Conservation (phyloP, 805 yeast genomes). For the Teunomyces gatunensis region DNA sequence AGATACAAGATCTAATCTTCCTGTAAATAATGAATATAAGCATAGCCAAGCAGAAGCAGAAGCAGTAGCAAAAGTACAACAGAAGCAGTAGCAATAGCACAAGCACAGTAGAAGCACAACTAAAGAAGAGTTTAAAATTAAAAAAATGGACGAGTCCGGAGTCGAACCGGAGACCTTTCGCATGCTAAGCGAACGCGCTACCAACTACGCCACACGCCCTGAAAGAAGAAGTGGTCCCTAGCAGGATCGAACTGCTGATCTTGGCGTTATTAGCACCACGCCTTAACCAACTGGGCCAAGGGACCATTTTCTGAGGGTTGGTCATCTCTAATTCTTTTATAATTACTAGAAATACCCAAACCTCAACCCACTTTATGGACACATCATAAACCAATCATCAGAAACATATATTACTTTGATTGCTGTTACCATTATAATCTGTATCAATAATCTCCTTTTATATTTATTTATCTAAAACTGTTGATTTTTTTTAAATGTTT, state of each 20-base stretch:
- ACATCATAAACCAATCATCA: no score
- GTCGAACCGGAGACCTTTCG: slow-evolving; percentile 72
- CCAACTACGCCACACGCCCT: slow-evolving; percentile 84
- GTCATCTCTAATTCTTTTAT: not conserved
- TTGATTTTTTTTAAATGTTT: not conserved
- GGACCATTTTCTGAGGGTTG: slow-evolving; percentile 30
- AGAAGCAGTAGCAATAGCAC: no score
- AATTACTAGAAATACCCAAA: not conserved
- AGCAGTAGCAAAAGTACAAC: no score
- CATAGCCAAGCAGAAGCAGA: no score
- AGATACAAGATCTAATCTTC: slow-evolving; percentile 34
- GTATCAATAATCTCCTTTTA: no score
- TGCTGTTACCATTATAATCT: no score
- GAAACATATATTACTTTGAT: no score
- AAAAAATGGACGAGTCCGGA: slow-evolving; percentile 66
- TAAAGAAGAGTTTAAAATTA: no score
- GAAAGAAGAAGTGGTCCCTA: slow-evolving; percentile 20
- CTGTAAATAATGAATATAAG: no score
- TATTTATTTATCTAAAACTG: not conserved
- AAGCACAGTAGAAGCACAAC: no score
- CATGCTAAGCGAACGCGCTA: slow-evolving; percentile 77
- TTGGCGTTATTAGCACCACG: slow-evolving; percentile 57
- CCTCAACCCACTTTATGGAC: not conserved
- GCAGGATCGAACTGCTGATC: slow-evolving; percentile 48
- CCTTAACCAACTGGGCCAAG: slow-evolving; percentile 63